Base-by-base conservation (phyloP, 148 eudicot genomes). In the Tetragonia tetragonoides region DNA sequence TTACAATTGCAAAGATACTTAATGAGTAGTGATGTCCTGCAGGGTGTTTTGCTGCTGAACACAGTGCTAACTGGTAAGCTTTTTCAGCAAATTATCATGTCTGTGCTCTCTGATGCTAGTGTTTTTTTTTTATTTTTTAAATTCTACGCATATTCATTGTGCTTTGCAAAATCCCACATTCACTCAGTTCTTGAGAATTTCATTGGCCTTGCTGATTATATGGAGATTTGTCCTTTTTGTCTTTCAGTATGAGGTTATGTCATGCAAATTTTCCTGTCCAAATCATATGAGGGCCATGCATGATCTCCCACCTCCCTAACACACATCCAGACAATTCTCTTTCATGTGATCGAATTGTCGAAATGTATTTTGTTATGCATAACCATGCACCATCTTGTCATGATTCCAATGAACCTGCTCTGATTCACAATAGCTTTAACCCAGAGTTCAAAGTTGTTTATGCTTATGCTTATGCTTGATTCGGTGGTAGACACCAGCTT, bases 31-130 rank as follows among this genome's bases (percentile, higher is more conserved):
- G 64, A 16, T 70, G 23, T 78, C 4, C 71, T 82, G 87, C 81
- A 93, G 94, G 99, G 99, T 74, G 90, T 95, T 85, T 82, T 95
- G 72, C 80, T 95, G 82, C 90, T 95, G 76, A 95, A 95, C 75
- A 89, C 99, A 51, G 99, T 95, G 80, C 93, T 95, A 75, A 92
- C 98, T 7, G 97, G 97, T 93, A 84, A 77, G 87, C 64, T 41
- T 34, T 53, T 60, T 70, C 41, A 41, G 5, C 42, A 51, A 49
- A 28, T 10, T 46, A 38, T 70, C n/a, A 47, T 51, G 40, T 16
- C 10, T 49, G 4, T 69, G 10, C 6, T 44, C 34, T 67, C n/a
- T 40, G 60, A 21, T 38, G 18, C n/a, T 34, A 68, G 64, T 54
- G n/a, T n/a, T n/a, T n/a, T n/a, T n/a, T n/a, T n/a, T n/a, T n/a